Evolutionary conservation across 2,329 filamentous ascomycete genomes (phyloP).

Genomic region (Cryphonectria carpinicola): DNA sequence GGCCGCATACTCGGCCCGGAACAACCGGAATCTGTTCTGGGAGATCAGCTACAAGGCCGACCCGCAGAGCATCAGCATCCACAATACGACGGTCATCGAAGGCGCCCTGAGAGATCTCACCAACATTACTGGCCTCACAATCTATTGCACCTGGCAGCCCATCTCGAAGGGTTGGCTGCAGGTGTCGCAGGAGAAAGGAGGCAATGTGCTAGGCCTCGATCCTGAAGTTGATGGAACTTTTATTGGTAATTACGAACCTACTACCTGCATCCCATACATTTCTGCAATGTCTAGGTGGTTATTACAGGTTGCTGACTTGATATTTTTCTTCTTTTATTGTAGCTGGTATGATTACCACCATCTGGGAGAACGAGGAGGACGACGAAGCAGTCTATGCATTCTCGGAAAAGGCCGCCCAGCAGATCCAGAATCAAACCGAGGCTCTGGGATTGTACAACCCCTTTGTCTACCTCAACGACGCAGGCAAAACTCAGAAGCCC

Average conservation of each 20-base stretch:
- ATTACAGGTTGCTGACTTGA: too few species aligned
- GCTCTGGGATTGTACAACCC: neutral
- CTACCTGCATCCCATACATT: too few species aligned
- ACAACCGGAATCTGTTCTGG: neutral
- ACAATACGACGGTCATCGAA: conserved; percentile 6
- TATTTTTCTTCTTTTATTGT: neutral
- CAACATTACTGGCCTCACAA: neutral
- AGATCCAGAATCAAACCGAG: neutral
- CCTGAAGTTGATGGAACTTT: conserved; percentile 5
- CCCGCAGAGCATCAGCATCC: neutral
- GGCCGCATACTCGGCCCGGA: neutral
- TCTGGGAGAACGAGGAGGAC: conserved; percentile 6
- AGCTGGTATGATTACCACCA: conserved; percentile 1
- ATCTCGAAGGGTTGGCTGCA: conserved; percentile 1
- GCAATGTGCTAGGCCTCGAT: conserved; percentile 9
- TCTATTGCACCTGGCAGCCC: conserved; percentile 3
- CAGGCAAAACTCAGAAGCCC: neutral
- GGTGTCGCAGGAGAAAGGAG: conserved; percentile 3
- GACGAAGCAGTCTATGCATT: conserved; percentile 9
- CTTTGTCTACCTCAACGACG: conserved; percentile 14
- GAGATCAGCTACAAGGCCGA: conserved; percentile 6
- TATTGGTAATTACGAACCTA: neutral
- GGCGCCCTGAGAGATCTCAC: neutral
- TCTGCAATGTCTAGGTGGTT: too few species aligned
- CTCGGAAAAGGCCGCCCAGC: too few species aligned